phyloP scores from a whole-genome alignment of 2,329 filamentous ascomycete genomes.

The Teratosphaeria epicoccoides region DNA sequence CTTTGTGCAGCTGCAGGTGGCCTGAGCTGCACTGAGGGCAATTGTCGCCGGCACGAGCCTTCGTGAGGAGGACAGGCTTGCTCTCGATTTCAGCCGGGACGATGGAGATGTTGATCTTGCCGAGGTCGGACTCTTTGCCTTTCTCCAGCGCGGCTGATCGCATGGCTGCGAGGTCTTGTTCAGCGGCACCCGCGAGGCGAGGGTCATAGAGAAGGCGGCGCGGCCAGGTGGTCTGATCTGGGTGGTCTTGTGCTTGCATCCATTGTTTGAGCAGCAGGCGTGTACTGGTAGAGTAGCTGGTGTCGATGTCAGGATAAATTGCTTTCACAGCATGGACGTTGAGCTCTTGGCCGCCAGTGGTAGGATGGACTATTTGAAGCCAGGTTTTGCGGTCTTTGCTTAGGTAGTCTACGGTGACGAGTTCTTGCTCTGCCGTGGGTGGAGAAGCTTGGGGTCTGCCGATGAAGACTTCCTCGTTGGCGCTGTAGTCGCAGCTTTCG shows the following conservation, averaged over 20 bases:
- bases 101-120: constrained; percentile 1
- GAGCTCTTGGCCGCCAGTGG: constrained; percentile 26
- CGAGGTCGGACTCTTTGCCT: not conserved
- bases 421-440: not conserved
- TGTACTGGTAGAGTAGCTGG: constrained; percentile 18
- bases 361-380: constrained; percentile 50
- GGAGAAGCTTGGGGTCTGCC: not conserved
- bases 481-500: constrained; percentile 59
- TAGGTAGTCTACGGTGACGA: constrained; percentile 28
- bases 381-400: constrained; percentile 57
- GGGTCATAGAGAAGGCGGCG: not conserved
- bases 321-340: constrained; percentile 58
- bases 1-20: constrained; percentile 53
- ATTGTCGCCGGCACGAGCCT: constrained; percentile 54
- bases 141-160: not conserved
- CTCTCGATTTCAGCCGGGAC: constrained; percentile 3
- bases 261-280: not conserved
- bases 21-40: constrained; percentile 62
- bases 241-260: constrained; percentile 1
- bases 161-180: not conserved
- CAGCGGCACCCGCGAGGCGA: not conserved
- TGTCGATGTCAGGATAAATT: constrained; percentile 57
- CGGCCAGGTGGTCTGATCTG: not conserved
- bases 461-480: constrained; percentile 68
- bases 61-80: constrained; percentile 50